These are phyloP conservation scores for Gloeopeniophorella convolvens DNA, from an alignment of 768 basidiomycete genomes.

Conservation along the genomic window DNA sequence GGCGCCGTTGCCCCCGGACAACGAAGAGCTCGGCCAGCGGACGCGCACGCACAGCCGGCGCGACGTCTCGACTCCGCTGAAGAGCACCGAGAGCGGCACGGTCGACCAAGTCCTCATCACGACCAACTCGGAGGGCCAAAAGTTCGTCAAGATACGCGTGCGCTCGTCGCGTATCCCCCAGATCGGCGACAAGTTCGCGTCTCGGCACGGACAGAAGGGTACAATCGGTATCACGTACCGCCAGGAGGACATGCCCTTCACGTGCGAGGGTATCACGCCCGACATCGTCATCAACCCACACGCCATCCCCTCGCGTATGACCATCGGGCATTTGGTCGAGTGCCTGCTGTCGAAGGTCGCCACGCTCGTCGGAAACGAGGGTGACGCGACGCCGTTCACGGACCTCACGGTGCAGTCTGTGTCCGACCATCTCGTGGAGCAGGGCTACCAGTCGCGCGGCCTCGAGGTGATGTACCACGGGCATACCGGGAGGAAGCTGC, in stretches of 20 bases:
- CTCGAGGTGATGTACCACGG: conserved; percentile 99
- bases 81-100: conserved; percentile 96
- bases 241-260: conserved; percentile 99
- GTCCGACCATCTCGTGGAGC: conserved; percentile 81
- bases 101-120: conserved; percentile 97
- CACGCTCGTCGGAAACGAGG: conserved; percentile 92
- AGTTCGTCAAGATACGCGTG: conserved; percentile 97
- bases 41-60: conserved; percentile 90
- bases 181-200: conserved; percentile 98
- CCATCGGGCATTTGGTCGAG: conserved; percentile 98
- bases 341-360: conserved; percentile 95
- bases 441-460: conserved; percentile 95
- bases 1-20: conserved; percentile 92
- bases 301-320: conserved; percentile 99
- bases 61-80: conserved; percentile 95
- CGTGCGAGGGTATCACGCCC: conserved; percentile 91
- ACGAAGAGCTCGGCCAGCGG: conserved; percentile 93
- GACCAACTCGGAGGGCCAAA: conserved; percentile 92
- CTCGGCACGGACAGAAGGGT: conserved; percentile 98
- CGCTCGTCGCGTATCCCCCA: conserved; percentile 95
- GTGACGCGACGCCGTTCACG: conserved; percentile 98
- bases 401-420: conserved; percentile 97
- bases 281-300: conserved; percentile 99
- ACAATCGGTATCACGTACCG: conserved; percentile 99
- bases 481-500: conserved; percentile 95